Conservation (phyloP, 306 rosid genomes). For the Hylodesmum podocarpum region DNA sequence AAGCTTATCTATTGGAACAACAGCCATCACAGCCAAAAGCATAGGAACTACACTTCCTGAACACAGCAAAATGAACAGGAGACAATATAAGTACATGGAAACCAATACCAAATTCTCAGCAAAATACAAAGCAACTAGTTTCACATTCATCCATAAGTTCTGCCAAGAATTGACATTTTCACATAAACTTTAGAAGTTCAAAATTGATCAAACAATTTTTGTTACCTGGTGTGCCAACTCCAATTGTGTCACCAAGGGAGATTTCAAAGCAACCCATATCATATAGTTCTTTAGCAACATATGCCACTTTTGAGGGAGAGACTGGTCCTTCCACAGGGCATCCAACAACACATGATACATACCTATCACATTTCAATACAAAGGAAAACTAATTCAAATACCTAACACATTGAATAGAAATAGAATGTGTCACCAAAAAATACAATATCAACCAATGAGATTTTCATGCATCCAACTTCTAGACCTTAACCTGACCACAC, state of each 20-base stretch:
- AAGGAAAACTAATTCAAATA: slow-evolving; percentile 10
- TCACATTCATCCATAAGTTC: slow-evolving; percentile 5
- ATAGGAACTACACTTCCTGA: slow-evolving; percentile 79
- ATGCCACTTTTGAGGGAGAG: slow-evolving; percentile 81
- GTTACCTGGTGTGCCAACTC: slow-evolving; percentile 90
- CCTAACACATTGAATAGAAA: slow-evolving; percentile 1
- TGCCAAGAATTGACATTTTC: background rate
- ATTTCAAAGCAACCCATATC: slow-evolving; percentile 98
- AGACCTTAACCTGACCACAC: background rate
- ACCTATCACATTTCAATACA: slow-evolving; percentile 49
- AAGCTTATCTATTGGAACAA: slow-evolving; percentile 71
- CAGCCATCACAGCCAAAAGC: slow-evolving; percentile 84
- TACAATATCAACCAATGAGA: slow-evolving; percentile 7
- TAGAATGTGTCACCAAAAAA: background rate
- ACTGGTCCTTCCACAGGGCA: slow-evolving; percentile 94
- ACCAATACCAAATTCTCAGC: background rate
- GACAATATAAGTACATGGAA: background rate
- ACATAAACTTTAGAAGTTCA: background rate
- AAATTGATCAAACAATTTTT: slow-evolving; percentile 11
- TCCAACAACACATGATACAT: slow-evolving; percentile 88
- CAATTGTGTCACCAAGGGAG: slow-evolving; percentile 95
- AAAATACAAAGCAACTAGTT: background rate
- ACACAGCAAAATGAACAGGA: background rate
- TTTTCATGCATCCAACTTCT: slow-evolving; percentile 5
- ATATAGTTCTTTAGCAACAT: slow-evolving; percentile 81